Base-by-base conservation (phyloP, 2,329 filamentous ascomycete genomes). In the Epichloe hybrida region DNA sequence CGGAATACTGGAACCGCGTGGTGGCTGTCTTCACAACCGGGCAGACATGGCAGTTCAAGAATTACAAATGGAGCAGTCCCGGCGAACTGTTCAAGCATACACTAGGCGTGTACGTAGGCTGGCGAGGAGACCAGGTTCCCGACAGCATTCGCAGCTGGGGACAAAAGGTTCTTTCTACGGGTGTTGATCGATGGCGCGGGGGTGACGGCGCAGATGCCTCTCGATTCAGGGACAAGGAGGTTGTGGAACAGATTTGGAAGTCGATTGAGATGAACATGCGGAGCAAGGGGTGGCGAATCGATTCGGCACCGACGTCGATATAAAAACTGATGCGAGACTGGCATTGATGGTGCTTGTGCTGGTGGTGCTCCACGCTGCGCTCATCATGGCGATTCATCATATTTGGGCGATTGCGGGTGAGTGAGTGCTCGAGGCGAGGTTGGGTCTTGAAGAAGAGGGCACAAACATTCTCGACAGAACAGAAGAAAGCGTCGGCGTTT, bases 1-100 rank as follows among this genome's bases (percentile, higher is more conserved):
- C 93, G 0, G 90, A 97, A 64, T 96, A 97, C 73, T 98, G 93
- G 93, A 84, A 84, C 61, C 83, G 90, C 48, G 86, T 98, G 6
- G 93, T 96, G 2, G 93, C 87, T 12, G 90, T 98, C 52, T 97
- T 98, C 70, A 98, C 93, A 0, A 98, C 93, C 0, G 93, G 93
- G 36, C 93, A 98, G 71, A 83, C 85, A 9, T 98, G 93, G 93
- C 93, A 98, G 69, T 98, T 98, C 72, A 95, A 96, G 71, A 86
- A 82, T 58, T 98, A 98, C 77, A 95, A 95, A 69, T 98, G 93
- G 88, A 84, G 84, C 58, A 84, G 85, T 51, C 87, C 93, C 0
- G 77, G 82, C 13, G 93, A 97, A 62, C 75, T 98, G 47, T 98
- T 98, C 72, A 81, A 82, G 57, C 87, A 96, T 62, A 86, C 88